These are phyloP conservation scores for Coemansia sp. DNA, from an alignment of 192 early-diverging fungal genomes.

Conservation along the genomic window DNA sequence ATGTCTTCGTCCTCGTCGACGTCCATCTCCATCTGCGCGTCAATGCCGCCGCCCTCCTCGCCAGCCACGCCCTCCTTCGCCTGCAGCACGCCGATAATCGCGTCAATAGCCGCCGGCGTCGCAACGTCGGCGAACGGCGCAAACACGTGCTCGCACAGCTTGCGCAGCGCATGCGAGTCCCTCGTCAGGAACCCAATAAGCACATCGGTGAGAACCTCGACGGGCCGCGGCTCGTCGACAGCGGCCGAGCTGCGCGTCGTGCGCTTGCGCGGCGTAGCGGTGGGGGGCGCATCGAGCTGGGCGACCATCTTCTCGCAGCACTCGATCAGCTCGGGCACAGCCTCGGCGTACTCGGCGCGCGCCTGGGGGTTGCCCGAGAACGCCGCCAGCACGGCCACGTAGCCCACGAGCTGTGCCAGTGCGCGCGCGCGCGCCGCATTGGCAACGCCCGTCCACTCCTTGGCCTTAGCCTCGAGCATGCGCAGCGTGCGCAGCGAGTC, in stretches of 20 bases:
- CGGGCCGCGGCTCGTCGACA: conserved; percentile 69
- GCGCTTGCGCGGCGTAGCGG: conserved; percentile 50
- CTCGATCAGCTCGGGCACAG: conserved; percentile 70
- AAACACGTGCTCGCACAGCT: conserved; percentile 82
- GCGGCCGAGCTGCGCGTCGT: conserved; percentile 31
- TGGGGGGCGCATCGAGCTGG: conserved; percentile 37
- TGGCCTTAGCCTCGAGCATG: conserved; percentile 7
- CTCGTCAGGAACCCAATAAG: conserved; percentile 86
- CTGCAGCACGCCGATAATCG: conserved; percentile 71
- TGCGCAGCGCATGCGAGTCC: conserved; percentile 72
- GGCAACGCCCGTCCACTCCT: background rate
- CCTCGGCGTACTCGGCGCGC: conserved; percentile 54
- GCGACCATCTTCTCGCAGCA: conserved; percentile 72
- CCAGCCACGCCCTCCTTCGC: conserved; percentile 60
- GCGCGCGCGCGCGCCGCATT: conserved; percentile 31
- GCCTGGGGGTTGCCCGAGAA: conserved; percentile 66
- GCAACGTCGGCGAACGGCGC: conserved; percentile 73
- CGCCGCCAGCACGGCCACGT: conserved; percentile 26
- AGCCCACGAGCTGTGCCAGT: conserved; percentile 39
- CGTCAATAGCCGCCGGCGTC: conserved; percentile 73
- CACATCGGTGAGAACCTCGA: conserved; percentile 95
- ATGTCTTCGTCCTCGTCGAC: conserved; percentile 49
- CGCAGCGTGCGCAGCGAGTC: conserved; percentile 15
- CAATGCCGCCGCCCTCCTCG: conserved; percentile 57
- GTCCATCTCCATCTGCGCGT: conserved; percentile 49